A percentile compares a stretch with the other conserved stretches of the same genome.
These are phyloP conservation scores for Pyrenophora teres DNA, from an alignment of 2,329 filamentous ascomycete genomes.

Conservation along the genomic window DNA sequence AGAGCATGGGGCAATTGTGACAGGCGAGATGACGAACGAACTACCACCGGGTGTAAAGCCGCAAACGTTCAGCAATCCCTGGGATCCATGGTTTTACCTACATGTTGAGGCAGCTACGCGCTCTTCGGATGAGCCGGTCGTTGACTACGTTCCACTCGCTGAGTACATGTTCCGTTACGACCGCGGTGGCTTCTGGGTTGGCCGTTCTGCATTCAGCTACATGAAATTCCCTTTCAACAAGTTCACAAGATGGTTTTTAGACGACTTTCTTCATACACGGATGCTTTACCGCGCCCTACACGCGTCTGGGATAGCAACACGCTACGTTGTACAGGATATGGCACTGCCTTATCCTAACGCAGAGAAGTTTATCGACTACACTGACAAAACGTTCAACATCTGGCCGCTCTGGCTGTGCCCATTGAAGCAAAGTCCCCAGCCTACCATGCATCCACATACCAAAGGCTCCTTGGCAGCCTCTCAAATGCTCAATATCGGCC, in stretches of 20 bases:
- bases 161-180: slow-evolving; percentile 76
- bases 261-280: slow-evolving; percentile 66
- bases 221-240: slow-evolving; percentile 69
- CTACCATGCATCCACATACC: slow-evolving; percentile 43
- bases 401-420: slow-evolving; percentile 58
- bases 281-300: slow-evolving; percentile 70
- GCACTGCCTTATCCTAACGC: slow-evolving; percentile 52
- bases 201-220: slow-evolving; percentile 65
- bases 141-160: slow-evolving; percentile 63
- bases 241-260: slow-evolving; percentile 64
- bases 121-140: slow-evolving; percentile 38
- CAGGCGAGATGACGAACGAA: slow-evolving; percentile 50
- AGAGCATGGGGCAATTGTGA: slow-evolving; percentile 51
- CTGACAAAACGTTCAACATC: slow-evolving; percentile 47
- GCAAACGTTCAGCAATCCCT: slow-evolving; percentile 49
- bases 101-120: slow-evolving; percentile 51
- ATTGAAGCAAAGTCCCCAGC: slow-evolving; percentile 42
- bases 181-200: slow-evolving; percentile 71
- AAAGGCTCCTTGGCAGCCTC: slow-evolving; percentile 34
- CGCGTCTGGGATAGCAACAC: slow-evolving; percentile 62
- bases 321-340: slow-evolving; percentile 69
- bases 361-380: slow-evolving; percentile 52
- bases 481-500: slow-evolving; percentile 61
- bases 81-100: slow-evolving; percentile 59
- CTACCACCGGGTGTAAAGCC: slow-evolving; percentile 34